A percentile compares a stretch with the other conserved stretches of the same genome.
Evolutionary conservation across 148 eudicot genomes (phyloP).

Genomic region (Fagopyrum esculentum): DNA sequence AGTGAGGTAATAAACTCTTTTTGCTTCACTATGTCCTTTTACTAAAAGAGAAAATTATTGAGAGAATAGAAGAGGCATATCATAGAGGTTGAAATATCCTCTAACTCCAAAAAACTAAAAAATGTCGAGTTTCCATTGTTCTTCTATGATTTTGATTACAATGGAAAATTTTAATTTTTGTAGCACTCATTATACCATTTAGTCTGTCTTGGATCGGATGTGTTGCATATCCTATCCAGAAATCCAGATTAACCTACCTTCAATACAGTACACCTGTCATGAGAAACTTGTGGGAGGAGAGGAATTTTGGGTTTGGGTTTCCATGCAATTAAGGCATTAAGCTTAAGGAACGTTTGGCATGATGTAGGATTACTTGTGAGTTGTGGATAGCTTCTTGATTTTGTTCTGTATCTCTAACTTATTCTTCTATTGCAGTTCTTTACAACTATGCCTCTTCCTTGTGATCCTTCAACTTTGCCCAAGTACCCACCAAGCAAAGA

Average conservation of each 20-base stretch:
- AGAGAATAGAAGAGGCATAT: background rate
- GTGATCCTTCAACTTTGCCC: constrained; percentile 62
- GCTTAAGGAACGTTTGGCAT: background rate
- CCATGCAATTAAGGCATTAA: too few relatives aligned
- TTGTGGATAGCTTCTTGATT: background rate
- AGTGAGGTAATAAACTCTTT: constrained; percentile 35
- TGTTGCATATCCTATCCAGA: background rate
- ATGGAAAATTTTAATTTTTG: background rate
- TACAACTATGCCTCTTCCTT: constrained; percentile 57
- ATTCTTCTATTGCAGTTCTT: constrained; percentile 38
- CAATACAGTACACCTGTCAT: background rate
- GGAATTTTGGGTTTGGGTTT: background rate
- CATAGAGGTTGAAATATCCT: background rate
- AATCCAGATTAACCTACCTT: background rate
- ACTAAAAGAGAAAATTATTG: background rate
- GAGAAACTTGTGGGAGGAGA: background rate
- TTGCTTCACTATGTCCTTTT: background rate
- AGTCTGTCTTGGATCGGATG: background rate
- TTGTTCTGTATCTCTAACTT: background rate
- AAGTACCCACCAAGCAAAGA: constrained; percentile 77
- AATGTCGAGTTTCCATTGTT: background rate
- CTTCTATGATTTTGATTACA: background rate
- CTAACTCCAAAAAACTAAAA: background rate
- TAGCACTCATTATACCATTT: background rate
- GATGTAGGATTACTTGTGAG: background rate